Evolutionary conservation across 495 filamentous ascomycete genomes (phyloP).

Genomic region (Penicillium crystallinum): DNA sequence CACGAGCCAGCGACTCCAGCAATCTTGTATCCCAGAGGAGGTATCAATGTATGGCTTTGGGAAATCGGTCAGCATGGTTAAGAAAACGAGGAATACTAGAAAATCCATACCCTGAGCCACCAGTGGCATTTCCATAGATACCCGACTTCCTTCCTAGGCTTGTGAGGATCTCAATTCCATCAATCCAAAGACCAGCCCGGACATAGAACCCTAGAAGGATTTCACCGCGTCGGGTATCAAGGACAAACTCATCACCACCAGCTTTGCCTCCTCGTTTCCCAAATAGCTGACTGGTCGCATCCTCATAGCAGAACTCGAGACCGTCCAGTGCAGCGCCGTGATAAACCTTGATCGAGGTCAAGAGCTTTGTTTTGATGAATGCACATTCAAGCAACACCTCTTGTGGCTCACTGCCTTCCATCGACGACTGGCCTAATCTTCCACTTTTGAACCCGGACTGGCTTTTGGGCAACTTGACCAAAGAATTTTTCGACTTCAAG

Average conservation of each 20-base stretch:
- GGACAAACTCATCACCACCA: conserved; percentile 69
- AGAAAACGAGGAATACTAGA: neutral
- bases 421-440: conserved; percentile 67
- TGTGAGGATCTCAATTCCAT: conserved; percentile 86
- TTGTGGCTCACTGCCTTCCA: conserved; percentile 65
- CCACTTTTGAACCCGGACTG: conserved; percentile 69
- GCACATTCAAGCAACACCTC: conserved; percentile 72
- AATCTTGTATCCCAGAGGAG: conserved; percentile 84
- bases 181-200: conserved; percentile 77
- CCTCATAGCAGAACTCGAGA: conserved; percentile 89
- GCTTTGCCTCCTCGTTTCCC: conserved; percentile 73
- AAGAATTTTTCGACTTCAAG: conserved; percentile 63
- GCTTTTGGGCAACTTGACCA: conserved; percentile 70
- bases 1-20: conserved; percentile 82
- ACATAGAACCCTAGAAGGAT: conserved; percentile 83
- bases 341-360: conserved; percentile 71
- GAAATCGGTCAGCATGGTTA: conserved; percentile 15
- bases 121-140: conserved; percentile 74
- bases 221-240: conserved; percentile 83
- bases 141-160: conserved; percentile 80
- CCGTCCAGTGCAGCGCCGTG: conserved; percentile 77
- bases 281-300: conserved; percentile 81
- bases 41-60: conserved; percentile 77
- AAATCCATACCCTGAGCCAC: conserved; percentile 71
- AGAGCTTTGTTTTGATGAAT: conserved; percentile 62